phyloP scores from a whole-genome alignment of 495 filamentous ascomycete genomes.

The Penicillium mononematosum region DNA sequence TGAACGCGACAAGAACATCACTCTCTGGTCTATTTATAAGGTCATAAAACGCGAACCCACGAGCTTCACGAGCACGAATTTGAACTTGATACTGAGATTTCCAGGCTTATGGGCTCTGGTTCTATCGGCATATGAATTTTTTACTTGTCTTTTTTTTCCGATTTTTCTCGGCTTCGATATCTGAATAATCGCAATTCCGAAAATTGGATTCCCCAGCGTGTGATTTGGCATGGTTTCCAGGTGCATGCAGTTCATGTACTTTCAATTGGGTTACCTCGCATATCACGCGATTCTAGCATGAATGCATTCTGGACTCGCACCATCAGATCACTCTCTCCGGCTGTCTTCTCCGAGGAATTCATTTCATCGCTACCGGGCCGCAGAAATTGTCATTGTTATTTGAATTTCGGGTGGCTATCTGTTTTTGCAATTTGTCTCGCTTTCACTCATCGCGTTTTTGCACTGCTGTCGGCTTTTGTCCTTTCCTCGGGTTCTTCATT shows the following conservation, averaged over 20 bases:
- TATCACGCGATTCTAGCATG: background rate
- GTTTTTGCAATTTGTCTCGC: constrained; percentile 17
- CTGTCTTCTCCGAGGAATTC: constrained; percentile 4
- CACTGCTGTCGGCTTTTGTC: constrained; percentile 25
- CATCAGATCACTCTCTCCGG: background rate
- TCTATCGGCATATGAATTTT: constrained; percentile 28
- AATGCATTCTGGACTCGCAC: background rate
- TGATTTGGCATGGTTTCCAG: background rate
- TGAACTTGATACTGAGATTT: constrained; percentile 26
- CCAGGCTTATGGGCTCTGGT: constrained; percentile 12
- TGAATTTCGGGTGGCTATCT: constrained; percentile 37
- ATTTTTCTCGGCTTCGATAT: constrained; percentile 20
- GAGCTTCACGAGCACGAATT: constrained; percentile 41
- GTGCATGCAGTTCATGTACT: background rate
- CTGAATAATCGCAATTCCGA: constrained; percentile 20
- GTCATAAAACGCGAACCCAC: constrained; percentile 37
- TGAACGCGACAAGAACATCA: constrained; percentile 1
- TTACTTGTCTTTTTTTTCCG: constrained; percentile 22
- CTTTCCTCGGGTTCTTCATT: constrained; percentile 26
- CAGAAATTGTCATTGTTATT: constrained; percentile 20
- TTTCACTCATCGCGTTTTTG: constrained; percentile 25
- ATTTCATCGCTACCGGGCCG: background rate
- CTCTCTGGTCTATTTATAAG: constrained; percentile 25
- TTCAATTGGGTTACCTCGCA: background rate
- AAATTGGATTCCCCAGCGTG: background rate